Conservation (phyloP, 163 green algal species). For the Prototheca wickerhamii region DNA sequence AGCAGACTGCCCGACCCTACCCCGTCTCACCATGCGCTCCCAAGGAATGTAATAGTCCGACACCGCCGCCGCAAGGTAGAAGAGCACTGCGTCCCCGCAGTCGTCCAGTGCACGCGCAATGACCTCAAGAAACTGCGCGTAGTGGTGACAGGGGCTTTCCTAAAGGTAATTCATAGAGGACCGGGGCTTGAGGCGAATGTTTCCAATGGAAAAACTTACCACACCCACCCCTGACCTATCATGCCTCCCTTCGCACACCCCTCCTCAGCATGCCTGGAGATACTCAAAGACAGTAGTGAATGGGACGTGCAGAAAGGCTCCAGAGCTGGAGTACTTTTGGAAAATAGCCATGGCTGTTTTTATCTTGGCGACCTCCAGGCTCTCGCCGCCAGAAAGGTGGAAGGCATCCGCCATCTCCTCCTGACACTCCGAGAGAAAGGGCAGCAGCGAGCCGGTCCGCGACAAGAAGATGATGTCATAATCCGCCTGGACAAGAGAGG, state of each 20-base stretch:
- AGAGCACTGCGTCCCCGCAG: slow-evolving; percentile 47
- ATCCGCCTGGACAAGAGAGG: slow-evolving; percentile 42
- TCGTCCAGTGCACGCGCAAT: slow-evolving; percentile 25
- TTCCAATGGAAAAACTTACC: too few relatives aligned
- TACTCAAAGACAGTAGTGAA: slow-evolving; percentile 98
- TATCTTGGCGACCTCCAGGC: not conserved
- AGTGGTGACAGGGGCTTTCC: too few relatives aligned
- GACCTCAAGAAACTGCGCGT: slow-evolving; percentile 39
- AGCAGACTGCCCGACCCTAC: not conserved
- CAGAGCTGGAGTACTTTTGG: not conserved
- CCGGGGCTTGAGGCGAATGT: too few relatives aligned
- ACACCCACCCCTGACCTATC: not conserved
- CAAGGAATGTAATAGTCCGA: slow-evolving; percentile 98
- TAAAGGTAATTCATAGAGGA: not conserved
- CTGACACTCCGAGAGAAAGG: slow-evolving; percentile 55
- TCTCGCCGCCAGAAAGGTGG: not conserved
- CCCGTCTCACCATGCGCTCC: slow-evolving; percentile 58
- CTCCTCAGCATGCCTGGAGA: slow-evolving; percentile 48
- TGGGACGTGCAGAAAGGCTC: slow-evolving; percentile 54
- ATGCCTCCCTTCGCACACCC: not conserved
- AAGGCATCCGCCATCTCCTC: slow-evolving; percentile 16
- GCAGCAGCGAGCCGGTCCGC: slow-evolving; percentile 67
- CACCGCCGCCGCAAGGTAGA: slow-evolving; percentile 95
- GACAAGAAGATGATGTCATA: slow-evolving; percentile 92
- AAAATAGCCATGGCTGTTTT: slow-evolving; percentile 1